Evolutionary conservation across 768 basidiomycete genomes (phyloP), one percentile per base, ranked within the genome.

Genomic region (Fomitopsis pulvina): DNA sequence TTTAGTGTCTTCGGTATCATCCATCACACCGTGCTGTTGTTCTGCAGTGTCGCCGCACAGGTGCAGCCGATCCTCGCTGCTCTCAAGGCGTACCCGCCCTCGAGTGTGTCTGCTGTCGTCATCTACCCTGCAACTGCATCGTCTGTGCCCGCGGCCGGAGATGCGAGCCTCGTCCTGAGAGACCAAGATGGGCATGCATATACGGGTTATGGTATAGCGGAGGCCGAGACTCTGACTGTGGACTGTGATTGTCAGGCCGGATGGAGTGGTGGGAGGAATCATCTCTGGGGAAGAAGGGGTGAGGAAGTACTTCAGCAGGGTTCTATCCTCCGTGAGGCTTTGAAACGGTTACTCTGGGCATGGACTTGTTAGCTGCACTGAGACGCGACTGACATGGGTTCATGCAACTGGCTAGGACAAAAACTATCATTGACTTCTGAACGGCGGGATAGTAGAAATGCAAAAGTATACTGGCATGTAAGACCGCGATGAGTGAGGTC

Each of bases 21-120:
- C 9, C 38, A 48, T 12, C 70, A 71, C 43, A 65, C 68, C 6
- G 52, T 64, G 0, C 52, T 71, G 4, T 37, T 71, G 5, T 70
- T 71, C 49, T 38, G 57, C 0, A n/a, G 50, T 4, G 10, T 25
- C 3, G 48, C n/a, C 2, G 21, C 30, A n/a, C 10, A 3, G 6
- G 7, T 42, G 7, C 22, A 25, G 16, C 9, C 22, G 12, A 21
- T 43, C 21, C 3, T 49, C 8, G 4, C 6, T 4, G 24, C 22
- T 2, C n/a, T 42, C 8, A 30, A 41, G 25, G n/a, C 11, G n/a
- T 49, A 22, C 18, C 46, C 40, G 11, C 18, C 40, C 14, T 24
- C 38, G 5, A 26, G 34, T 21, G 25, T 47, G 14, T 22, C 14
- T 25, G n/a, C 37, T 16, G 52, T 22, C 4, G 5, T 41, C 40